Percentiles rank a stretch among this genome's conserved stretches.
These are phyloP conservation scores for Moniliella sp. DNA, from an alignment of 1,284 basidiomycete species.

Conservation along the genomic window DNA sequence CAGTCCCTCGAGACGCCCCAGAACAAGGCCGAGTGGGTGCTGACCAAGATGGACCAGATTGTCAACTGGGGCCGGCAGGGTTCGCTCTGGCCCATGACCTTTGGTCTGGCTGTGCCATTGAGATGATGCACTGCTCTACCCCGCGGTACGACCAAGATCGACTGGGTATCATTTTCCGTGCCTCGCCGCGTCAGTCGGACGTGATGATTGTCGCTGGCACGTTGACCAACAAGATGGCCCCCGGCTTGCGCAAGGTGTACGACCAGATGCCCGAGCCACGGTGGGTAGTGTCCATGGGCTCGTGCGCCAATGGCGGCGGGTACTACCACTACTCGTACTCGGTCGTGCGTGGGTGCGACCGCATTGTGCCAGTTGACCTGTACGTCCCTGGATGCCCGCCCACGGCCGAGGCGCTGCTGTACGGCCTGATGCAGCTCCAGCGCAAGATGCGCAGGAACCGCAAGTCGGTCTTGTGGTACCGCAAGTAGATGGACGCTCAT, in stretches of 20 bases:
- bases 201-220: constrained; percentile 99
- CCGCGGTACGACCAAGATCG: constrained; percentile 97
- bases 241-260: constrained; percentile 40
- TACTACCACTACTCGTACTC: constrained; percentile 98
- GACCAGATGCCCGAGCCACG: constrained; percentile 33
- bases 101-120: constrained; percentile 89
- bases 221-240: constrained; percentile 98
- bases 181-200: constrained; percentile 85
- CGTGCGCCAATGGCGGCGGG: constrained; percentile 91
- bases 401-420: constrained; percentile 62
- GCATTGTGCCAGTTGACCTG: constrained; percentile 92
- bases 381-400: constrained; percentile 68
- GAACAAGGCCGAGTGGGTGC: constrained; percentile 65
- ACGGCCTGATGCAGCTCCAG: constrained; percentile 57
- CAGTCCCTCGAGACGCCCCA: neutral
- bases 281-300: constrained; percentile 99
- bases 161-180: constrained; percentile 90
- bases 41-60: constrained; percentile 85
- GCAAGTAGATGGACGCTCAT: constrained; percentile 14
- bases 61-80: constrained; percentile 93
- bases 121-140: constrained; percentile 76
- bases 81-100: constrained; percentile 99
- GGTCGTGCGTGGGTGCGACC: constrained; percentile 94
- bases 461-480: constrained; percentile 70
- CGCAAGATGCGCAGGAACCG: constrained; percentile 83